These are phyloP conservation scores for Neonothopanus nambi DNA, from an alignment of 1,284 basidiomycete species.

Conservation along the genomic window DNA sequence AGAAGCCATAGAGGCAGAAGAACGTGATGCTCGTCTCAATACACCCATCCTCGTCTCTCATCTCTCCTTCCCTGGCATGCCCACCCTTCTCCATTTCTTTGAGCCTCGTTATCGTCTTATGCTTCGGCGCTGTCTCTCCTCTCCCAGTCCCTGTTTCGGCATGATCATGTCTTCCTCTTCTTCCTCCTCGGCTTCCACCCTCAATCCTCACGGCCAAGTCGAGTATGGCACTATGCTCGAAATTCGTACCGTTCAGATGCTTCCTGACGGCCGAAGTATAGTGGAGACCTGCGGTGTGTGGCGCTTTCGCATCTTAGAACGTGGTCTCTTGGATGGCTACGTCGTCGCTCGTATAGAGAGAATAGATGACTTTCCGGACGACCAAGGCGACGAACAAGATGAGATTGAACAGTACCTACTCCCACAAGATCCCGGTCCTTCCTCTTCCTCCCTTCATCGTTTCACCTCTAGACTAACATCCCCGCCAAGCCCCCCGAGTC, in stretches of 20 bases:
- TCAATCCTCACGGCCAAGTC: constrained; percentile 43
- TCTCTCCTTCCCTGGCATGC: constrained; percentile 88
- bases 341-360: constrained; percentile 81
- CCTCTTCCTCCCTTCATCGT: constrained; percentile 12
- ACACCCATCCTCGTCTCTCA: constrained; percentile 92
- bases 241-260: constrained; percentile 84
- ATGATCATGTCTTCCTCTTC: constrained; percentile 68
- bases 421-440: constrained; percentile 1
- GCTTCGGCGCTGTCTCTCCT: constrained; percentile 88
- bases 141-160: constrained; percentile 76
- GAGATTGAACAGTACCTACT: not conserved
- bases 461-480: constrained; percentile 1
- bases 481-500: not conserved
- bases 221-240: constrained; percentile 94
- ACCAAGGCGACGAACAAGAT: constrained; percentile 29
- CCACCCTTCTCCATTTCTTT: constrained; percentile 88
- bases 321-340: constrained; percentile 85
- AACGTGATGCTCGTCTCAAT: constrained; percentile 75
- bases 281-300: constrained; percentile 84
- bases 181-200: constrained; percentile 33
- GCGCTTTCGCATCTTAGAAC: constrained; percentile 85
- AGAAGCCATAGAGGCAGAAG: constrained; percentile 67
- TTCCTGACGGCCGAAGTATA: constrained; percentile 87
- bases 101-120: constrained; percentile 92
- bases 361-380: constrained; percentile 49